These are phyloP conservation scores for Arctium lappa DNA, from an alignment of 129 eudicot species.

Conservation along the genomic window DNA sequence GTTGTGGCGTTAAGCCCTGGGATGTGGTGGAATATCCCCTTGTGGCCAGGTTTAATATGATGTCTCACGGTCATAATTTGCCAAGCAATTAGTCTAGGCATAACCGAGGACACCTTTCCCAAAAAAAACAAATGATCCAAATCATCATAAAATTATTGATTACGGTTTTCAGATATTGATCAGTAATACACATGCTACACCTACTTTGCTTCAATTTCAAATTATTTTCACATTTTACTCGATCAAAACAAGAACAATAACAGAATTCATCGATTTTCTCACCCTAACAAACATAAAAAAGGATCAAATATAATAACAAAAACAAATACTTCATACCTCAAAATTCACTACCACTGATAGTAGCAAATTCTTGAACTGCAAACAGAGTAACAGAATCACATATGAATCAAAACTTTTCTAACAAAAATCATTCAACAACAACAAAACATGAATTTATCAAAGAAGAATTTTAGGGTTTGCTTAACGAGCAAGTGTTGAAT, in stretches of 20 bases:
- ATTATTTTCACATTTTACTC: neutral
- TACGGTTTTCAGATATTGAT: neutral
- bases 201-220: neutral
- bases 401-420: neutral
- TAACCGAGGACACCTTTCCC: no score
- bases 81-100: no score
- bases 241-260: neutral
- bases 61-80: no score
- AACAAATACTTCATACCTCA: conserved; percentile 2
- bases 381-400: neutral
- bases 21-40: no score
- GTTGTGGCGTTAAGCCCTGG: no score
- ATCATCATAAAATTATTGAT: neutral
- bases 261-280: neutral
- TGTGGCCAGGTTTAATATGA: no score
- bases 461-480: conserved; percentile 9
- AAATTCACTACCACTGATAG: neutral
- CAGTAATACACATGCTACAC: neutral
- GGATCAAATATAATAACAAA: neutral
- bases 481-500: conserved; percentile 3
- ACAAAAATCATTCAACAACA: neutral
- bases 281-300: neutral
- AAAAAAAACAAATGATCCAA: neutral
- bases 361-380: neutral
- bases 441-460: neutral